Conservation (phyloP, 2,329 filamentous ascomycete genomes). For the Calonectria multiphialidica region DNA sequence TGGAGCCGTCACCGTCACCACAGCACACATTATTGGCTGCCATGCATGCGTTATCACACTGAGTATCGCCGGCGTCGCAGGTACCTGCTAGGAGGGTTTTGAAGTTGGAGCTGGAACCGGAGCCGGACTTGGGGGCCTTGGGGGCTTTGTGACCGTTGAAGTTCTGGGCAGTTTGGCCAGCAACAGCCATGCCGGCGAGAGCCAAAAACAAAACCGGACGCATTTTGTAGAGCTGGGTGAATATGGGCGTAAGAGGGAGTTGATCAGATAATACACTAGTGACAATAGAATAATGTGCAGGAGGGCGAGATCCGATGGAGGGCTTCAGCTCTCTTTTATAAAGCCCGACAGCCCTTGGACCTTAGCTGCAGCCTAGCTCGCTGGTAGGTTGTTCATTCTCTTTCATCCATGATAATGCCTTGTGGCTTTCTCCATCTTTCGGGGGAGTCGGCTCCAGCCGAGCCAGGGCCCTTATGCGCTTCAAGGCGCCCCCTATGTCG, state of each 20-base stretch:
- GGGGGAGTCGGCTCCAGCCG: slow-evolving; percentile 21
- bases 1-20: slow-evolving; percentile 41
- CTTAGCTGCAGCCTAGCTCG: not conserved
- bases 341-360: not conserved
- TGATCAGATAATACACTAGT: not conserved
- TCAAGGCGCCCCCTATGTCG: slow-evolving; percentile 33
- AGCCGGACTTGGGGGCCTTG: slow-evolving; percentile 27
- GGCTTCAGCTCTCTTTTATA: slow-evolving; percentile 31
- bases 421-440: slow-evolving; percentile 13
- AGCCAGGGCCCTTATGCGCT: slow-evolving; percentile 32
- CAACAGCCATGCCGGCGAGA: slow-evolving; percentile 38
- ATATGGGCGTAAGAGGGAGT: not conserved
- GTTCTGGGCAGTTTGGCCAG: slow-evolving; percentile 26
- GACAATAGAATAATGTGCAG: not conserved
- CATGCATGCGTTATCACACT: slow-evolving; percentile 49
- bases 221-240: not conserved
- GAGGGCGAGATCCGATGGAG: not conserved
- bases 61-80: slow-evolving; percentile 37
- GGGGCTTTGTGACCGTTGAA: slow-evolving; percentile 32
- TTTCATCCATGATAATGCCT: slow-evolving; percentile 2
- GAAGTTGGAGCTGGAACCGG: slow-evolving; percentile 34
- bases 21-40: slow-evolving; percentile 47
- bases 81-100: slow-evolving; percentile 29
- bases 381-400: not conserved
- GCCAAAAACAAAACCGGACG: slow-evolving; percentile 42